Evolutionary conservation across 192 early-diverging fungal species (phyloP).

Genomic region (Backusella circina): DNA sequence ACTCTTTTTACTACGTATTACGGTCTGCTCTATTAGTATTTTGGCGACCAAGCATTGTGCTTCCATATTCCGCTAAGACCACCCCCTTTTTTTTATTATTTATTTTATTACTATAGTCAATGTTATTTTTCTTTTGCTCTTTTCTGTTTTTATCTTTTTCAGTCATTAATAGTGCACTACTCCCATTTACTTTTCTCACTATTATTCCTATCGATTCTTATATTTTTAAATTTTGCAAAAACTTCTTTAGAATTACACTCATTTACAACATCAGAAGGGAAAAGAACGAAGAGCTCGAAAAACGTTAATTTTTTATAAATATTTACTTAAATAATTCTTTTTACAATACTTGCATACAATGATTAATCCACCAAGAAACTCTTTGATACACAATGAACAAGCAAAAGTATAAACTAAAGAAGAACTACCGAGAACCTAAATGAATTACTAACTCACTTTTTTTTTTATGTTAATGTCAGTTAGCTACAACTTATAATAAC

Average conservation of each 20-base stretch:
- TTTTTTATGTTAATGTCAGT: conserved; percentile 28
- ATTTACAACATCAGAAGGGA: conserved; percentile 10
- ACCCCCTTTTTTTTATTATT: not conserved
- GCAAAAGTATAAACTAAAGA: conserved; percentile 32
- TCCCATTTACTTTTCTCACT: not conserved
- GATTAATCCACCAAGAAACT: conserved; percentile 8
- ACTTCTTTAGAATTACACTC: conserved; percentile 2
- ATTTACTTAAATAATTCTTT: not conserved
- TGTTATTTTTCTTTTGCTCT: not conserved
- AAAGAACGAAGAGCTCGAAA: not conserved
- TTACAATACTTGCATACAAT: not conserved
- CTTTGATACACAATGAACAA: conserved; percentile 34
- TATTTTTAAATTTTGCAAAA: not conserved
- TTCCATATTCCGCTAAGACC: not conserved
- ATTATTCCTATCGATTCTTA: not conserved
- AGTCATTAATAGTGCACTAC: not conserved
- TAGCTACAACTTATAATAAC: conserved; percentile 52
- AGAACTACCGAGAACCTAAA: not conserved
- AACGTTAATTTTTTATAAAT: not conserved
- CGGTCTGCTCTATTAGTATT: not conserved
- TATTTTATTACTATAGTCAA: not conserved
- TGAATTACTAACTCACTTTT: not conserved
- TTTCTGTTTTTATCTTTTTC: not conserved
- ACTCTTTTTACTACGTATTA: not conserved
- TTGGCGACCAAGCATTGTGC: not conserved